These are phyloP conservation scores for Hanseniaspora clermontiae DNA, from an alignment of 805 yeast genomes.

Conservation along the genomic window DNA sequence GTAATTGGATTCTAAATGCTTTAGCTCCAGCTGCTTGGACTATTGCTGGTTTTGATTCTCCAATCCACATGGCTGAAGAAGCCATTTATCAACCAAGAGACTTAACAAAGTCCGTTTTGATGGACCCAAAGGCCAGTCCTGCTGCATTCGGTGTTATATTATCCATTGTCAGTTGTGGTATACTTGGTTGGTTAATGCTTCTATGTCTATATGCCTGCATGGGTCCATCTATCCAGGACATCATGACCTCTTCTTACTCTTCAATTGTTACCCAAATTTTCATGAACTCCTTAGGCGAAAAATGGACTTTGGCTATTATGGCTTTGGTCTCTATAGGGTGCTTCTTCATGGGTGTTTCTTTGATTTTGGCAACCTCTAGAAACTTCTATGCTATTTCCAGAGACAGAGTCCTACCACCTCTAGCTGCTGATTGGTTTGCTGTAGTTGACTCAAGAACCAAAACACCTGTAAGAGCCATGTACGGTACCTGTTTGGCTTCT, in stretches of 20 bases:
- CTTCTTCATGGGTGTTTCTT: constrained; percentile 54
- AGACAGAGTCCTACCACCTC: constrained; percentile 58
- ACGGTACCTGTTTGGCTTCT: constrained; percentile 40
- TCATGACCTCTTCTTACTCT: constrained; percentile 36
- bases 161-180: constrained; percentile 42
- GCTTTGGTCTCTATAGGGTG: constrained; percentile 45
- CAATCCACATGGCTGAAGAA: constrained; percentile 63
- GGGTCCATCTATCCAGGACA: constrained; percentile 30
- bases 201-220: constrained; percentile 45
- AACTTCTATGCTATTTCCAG: constrained; percentile 64
- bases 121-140: constrained; percentile 21
- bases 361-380: constrained; percentile 46
- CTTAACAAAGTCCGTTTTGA: constrained; percentile 15
- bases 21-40: constrained; percentile 65
- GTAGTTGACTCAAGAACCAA: constrained; percentile 41
- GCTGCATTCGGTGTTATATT: constrained; percentile 55
- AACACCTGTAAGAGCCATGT: constrained; percentile 52
- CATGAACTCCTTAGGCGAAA: constrained; percentile 46
- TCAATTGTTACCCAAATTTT: constrained; percentile 54
- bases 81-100: constrained; percentile 43
- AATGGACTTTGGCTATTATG: constrained; percentile 57
- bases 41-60: constrained; percentile 58
- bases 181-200: constrained; percentile 45
- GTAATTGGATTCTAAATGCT: constrained; percentile 37
- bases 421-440: constrained; percentile 41